Conservation (phyloP, 768 basidiomycete species). For the Tricholoma matsutake region DNA sequence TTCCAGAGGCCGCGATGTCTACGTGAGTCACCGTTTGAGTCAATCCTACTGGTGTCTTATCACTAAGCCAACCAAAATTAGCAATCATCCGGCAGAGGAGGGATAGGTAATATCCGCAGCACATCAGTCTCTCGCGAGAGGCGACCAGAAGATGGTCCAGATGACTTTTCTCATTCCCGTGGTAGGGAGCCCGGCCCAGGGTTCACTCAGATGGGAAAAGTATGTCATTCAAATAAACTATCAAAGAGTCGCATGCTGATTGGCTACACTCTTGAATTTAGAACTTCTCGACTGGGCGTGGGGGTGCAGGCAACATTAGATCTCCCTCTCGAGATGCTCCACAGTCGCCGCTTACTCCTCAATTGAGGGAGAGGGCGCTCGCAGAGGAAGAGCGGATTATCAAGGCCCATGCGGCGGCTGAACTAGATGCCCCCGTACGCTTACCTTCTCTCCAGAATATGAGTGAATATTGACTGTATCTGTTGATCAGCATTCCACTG, state of each 20-base stretch:
- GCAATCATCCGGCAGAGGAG: conserved; percentile 66
- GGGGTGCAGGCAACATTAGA: conserved; percentile 83
- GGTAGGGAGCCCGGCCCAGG: conserved; percentile 53
- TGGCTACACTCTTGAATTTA: conserved; percentile 18
- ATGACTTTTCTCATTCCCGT: conserved; percentile 54
- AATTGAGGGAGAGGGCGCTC: conserved; percentile 18
- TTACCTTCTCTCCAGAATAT: neutral
- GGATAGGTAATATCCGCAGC: conserved; percentile 61
- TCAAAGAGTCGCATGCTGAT: conserved; percentile 3
- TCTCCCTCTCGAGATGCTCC: conserved; percentile 61
- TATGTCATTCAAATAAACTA: conserved; percentile 17
- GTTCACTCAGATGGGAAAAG: conserved; percentile 30
- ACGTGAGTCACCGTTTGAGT: conserved; percentile 37
- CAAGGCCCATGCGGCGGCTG: conserved; percentile 27
- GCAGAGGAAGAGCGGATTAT: conserved; percentile 38
- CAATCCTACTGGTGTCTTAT: conserved; percentile 1
- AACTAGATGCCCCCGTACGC: conserved; percentile 36
- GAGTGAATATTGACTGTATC: conserved; percentile 1
- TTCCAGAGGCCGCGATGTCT: conserved; percentile 58
- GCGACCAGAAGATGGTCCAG: conserved; percentile 39
- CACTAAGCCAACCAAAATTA: conserved; percentile 14
- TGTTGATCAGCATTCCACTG: conserved; percentile 47
- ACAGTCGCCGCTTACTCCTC: conserved; percentile 15
- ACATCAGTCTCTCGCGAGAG: conserved; percentile 46
- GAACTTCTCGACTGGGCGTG: conserved; percentile 64